Base-by-base conservation (phyloP, 805 yeast species). In the Saturnispora saitoi region DNA sequence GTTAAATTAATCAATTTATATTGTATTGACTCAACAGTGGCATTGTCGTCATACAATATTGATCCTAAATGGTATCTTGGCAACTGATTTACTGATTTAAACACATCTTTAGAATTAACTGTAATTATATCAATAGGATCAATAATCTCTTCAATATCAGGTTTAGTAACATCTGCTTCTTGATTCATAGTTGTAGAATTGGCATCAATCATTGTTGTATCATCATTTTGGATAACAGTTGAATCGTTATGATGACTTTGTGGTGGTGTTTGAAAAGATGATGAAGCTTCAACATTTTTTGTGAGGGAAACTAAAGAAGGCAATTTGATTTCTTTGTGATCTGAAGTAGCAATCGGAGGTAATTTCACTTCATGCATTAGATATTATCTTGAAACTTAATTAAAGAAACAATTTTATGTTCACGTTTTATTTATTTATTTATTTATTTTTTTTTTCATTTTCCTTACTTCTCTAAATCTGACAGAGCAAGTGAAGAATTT, bases 221-320 rank as follows among this genome's bases (percentile, higher is more conserved):
- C 46, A 32, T 43, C 46, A 26, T 32, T n/a, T 10, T 32, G 46
- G 11, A 41, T 30, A 17, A 41, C 32, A 17, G 43, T 41, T 9
- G 43, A 41, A 28, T 41, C 43, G 24, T 41, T 41, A n/a, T 20
- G 29, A 24, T 39, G 42, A 15, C 31, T 26, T 28, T 39, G 42
- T n/a, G 31, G 31, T 14, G 38, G 38, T 10, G 38, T 34, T 34
- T 34, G 38, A 15, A 34, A 34, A 12, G 38, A 34, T 4, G 38
- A 19, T 17, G 38, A 15, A 12, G 17, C 38, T 12, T 34, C 38
- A 7, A 17, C 38, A 5, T 19, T 41, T 17, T 19, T 41, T 4
- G 61, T 48, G 8, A 59, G 56, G 43, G 70, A 67, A 0, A 73
- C 69, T 14, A 70, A 66, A 0, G 73, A 72, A 10, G 75, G 73